Evolutionary conservation across 2,329 filamentous ascomycete species (phyloP).

Genomic region (Penicillium nordicum): DNA sequence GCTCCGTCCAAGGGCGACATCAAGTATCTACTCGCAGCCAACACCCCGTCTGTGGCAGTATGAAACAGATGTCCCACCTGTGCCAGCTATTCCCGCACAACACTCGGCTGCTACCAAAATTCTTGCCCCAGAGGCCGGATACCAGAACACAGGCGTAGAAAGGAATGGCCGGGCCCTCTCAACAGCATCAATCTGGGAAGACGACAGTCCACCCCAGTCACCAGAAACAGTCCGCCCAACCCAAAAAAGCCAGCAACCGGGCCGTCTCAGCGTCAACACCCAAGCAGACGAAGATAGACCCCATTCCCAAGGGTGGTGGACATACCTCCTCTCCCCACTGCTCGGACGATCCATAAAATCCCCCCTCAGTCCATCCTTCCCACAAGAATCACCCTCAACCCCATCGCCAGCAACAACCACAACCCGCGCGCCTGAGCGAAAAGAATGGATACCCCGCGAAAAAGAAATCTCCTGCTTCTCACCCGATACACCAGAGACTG

Average conservation of each 20-base stretch:
- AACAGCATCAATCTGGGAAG: conserved; percentile 38
- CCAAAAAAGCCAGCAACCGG: conserved; percentile 10
- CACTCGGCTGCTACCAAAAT: conserved; percentile 23
- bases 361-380: conserved; percentile 25
- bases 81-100: conserved; percentile 40
- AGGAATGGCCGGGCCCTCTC: conserved; percentile 27
- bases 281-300: conserved; percentile 32
- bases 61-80: conserved; percentile 36
- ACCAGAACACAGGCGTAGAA: conserved; percentile 11
- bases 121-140: conserved; percentile 1
- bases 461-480: conserved; percentile 31
- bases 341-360: conserved; percentile 30
- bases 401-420: neutral
- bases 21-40: conserved; percentile 46
- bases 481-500: conserved; percentile 33
- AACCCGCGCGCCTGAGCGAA: conserved; percentile 12
- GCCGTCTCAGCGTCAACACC: conserved; percentile 34
- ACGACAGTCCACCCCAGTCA: conserved; percentile 22
- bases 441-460: conserved; percentile 26
- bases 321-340: conserved; percentile 45
- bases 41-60: conserved; percentile 29
- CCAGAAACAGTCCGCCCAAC: conserved; percentile 10
- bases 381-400: conserved; percentile 3
- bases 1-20: conserved; percentile 33
- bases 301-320: conserved; percentile 51